Evolutionary conservation across 495 filamentous ascomycete genomes (phyloP), one percentile per base, ranked within the genome.

Genomic region (Penicillium longicatenatum): DNA sequence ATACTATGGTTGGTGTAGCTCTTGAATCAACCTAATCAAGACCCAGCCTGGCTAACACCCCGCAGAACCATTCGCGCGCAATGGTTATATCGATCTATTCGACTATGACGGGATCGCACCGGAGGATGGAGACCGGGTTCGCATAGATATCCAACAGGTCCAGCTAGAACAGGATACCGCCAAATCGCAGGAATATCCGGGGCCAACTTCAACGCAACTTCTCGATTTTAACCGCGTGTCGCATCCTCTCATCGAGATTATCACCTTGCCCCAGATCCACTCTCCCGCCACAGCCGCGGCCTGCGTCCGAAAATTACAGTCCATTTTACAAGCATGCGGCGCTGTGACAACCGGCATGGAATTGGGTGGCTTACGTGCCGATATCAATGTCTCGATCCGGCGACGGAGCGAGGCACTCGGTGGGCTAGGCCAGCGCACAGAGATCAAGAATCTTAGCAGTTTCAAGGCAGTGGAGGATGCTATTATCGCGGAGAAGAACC

Each of bases 81-180:
- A 92, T 64, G 95, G 94, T 22, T 74, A 72, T 56, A 77, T 98
- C 16, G 79, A 79, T 6, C 78, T 98, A 1, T 84, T 80, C 57
- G 71, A 83, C 17, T 79, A 91, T 64, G 94, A 97, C 67, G 93
- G 91, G 3, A 89, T 97, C 49, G 86, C 86, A 0, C 78, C 82
- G 4, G 83, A 89, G 66, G 82, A 87, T 59, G 89, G 89, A 2
- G 80, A 88, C 6, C 62, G 77, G 10, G 70, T 96, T 12, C 78
- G 75, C 1, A 78, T 98, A 41, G 89, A 86, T 22, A 97, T 98
- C 65, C 88, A 92, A 64, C 93, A 97, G 70, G 82, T 98, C 7
- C 95, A 98, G 72, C 83, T 98, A 75, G 94, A 98, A 74, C 94
- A 98, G 73, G 94, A 98, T 70, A 98, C 94, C 9, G 94, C 92